Base-by-base conservation (phyloP, 352 stramenopile species). In the Peronospora belbahrii region DNA sequence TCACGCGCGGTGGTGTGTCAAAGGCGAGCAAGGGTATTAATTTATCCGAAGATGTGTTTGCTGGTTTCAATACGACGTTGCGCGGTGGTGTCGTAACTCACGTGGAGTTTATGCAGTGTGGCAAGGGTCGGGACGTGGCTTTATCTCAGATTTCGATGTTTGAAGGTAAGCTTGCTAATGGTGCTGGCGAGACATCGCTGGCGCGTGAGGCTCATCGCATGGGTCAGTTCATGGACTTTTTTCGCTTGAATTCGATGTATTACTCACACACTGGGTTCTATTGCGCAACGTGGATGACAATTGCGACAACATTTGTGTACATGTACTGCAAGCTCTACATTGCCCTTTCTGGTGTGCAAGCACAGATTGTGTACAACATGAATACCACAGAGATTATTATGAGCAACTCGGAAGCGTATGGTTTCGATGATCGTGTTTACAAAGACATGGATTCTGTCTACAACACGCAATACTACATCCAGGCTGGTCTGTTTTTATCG, bases 191-290 rank as follows among this genome's bases (percentile, higher is more conserved):
- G 48, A 88, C 80, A 14, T 87, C 70, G 30, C 48, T 92, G 3
- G 62, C 80, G 2, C 80, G 80, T 47, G 80, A 92, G 43, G 78
- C 78, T 13, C 79, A 92, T 39, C 80, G 80, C 32, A 88, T 92
- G 80, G 80, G 80, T 17, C 75, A 86, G 51, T 89, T 89, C 42
- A 63, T 92, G 55, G 80, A 92, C 41, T 92, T 92, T 42, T 92
- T 87, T 72, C 80, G 79, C 2, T 38, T 91, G 20, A 88, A 87
- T 50, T 88, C 77, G 44, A 88, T 91, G 77, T 91, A 86, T 56
- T 91, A 91, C 59, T 86, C 77, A 33, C 79, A 91, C 69, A 91
- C 76, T 28, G 79, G 79, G 2, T 91, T 91, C 60, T 91, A 88
- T 63, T 88, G 84, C 42, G 77, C 76, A 1, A 91, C 77, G 42